These are phyloP conservation scores for Aureobasidium sp. DNA, from an alignment of 2,329 filamentous ascomycete species.

Conservation along the genomic window DNA sequence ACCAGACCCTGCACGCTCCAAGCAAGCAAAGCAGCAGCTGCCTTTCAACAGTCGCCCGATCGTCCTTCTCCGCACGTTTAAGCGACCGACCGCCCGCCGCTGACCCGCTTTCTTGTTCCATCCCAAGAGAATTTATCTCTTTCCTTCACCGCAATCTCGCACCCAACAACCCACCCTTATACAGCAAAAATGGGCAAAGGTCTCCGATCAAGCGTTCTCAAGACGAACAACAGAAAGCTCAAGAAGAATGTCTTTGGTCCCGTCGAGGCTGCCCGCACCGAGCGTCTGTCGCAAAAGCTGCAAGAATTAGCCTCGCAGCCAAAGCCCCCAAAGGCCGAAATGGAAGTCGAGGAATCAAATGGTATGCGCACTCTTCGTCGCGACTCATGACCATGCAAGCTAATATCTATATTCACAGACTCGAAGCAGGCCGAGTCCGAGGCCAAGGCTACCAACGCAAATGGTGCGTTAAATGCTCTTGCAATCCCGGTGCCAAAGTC, in stretches of 20 bases:
- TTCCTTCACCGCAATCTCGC: constrained; percentile 7
- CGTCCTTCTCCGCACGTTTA: constrained; percentile 7
- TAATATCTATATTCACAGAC: constrained; percentile 4
- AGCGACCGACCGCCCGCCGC: neutral
- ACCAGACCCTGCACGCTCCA: constrained; percentile 2
- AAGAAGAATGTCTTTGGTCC: constrained; percentile 79
- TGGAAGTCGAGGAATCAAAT: constrained; percentile 39
- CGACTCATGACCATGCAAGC: neutral
- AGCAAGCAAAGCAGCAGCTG: neutral
- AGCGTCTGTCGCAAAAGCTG: constrained; percentile 78
- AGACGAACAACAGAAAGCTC: constrained; percentile 74
- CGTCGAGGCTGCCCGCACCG: constrained; percentile 65
- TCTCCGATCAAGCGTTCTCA: constrained; percentile 66
- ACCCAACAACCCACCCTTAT: constrained; percentile 12
- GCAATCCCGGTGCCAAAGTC: constrained; percentile 15
- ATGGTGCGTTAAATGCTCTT: constrained; percentile 19
- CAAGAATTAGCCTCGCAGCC: constrained; percentile 70
- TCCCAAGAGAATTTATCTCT: constrained; percentile 12
- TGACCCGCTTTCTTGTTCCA: constrained; percentile 4
- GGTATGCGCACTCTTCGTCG: constrained; percentile 9
- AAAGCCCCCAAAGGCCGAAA: constrained; percentile 47
- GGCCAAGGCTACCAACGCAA: constrained; percentile 15
- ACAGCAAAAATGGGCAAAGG: constrained; percentile 70
- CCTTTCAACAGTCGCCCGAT: constrained; percentile 1
- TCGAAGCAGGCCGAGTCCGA: constrained; percentile 15